Evolutionary conservation across 306 rosid species (phyloP), one percentile per base, ranked within the genome.

Genomic region (Castanospermum australe): DNA sequence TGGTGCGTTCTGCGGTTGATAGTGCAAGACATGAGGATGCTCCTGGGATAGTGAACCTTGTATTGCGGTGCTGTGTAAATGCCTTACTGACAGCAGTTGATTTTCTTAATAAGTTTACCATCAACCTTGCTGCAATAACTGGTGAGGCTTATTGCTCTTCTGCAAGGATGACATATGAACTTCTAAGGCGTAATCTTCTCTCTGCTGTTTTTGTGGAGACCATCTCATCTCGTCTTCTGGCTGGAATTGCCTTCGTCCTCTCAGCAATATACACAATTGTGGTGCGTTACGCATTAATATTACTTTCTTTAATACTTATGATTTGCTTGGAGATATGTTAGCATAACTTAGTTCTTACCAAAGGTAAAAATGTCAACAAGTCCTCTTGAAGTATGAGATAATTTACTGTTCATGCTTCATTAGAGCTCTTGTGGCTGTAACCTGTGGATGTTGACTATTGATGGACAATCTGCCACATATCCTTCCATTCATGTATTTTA

Each of bases 111-210:
- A 95, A 95, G 89, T 93, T 95, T 74, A 88, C 99, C 5, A 87
- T 93, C 79, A 91, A 89, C 83, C 91, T 95, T 71, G 97, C 97
- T 45, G 99, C 98, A 71, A 91, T 95, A 81, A 95, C 99, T 1
- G 99, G 99, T 56, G 99, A 95, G 86, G 79, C 92, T 65, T 95
- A 93, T 82, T 95, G 99, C 82, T 74, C 97, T 25, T 95, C 99
- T 69, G 90, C 99, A 74, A 85, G 81, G 86, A 93, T 95, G 99
- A 95, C 97, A 13, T 92, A 90, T 65, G 98, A 95, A 84, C 99
- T 95, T 81, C 91, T 95, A 32, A 90, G 90, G 55, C 97, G 98
- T 6, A 95, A 95, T 79, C 98, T 95, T 83, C 97, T 95, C 61
- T 95, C 99, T 5, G 89, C 97, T 54, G 98, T 88, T 63, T 90